Evolutionary conservation across 257 asterid species (phyloP), one percentile per base, ranked within the genome.

Genomic region (Ophiorrhiza pumila): DNA sequence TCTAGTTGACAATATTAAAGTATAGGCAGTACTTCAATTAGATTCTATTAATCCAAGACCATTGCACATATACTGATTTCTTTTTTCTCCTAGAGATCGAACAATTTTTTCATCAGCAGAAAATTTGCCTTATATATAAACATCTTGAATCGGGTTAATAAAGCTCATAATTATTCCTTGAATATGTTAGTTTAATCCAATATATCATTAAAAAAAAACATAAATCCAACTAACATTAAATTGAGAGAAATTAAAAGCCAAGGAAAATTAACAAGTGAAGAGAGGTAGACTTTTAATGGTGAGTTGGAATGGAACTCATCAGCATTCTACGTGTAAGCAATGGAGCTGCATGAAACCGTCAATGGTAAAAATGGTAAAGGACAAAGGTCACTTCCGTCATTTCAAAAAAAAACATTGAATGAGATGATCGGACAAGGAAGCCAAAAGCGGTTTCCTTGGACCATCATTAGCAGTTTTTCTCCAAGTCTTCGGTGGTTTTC

Each of bases 361-460:
- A 78, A 61, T 68, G 62, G 84, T 76, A 76, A 77, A 71, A 61
- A 20, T 4, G 53, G 27, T 3, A 31, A 17, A 31, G 23, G 41
- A 23, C 0, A 22, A 14, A 76, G 80, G 80, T 52, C 62, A 39
- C 5, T 25, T 43, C 11, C 1, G 78, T 56, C 75, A 78, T 67
- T 71, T 56, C 27, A 25, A 4, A 2, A 25, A 4, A 2, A 2
- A 1, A 18, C 58, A 60, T 71, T 49, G 71, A 72, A 69, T 68
- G 71, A 68, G 82, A 61, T 53, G 80, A 72, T 81, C 79, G 81
- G 79, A 80, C 84, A 76, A 76, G 71, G 78, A 71, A 81, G 63
- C 80, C 66, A 49, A 58, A 77, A 78, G 79, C 69, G 50, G 78
- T 68, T 70, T 71, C 75, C 66, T 65, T 55, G 25, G 25, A 50